phyloP scores from a whole-genome alignment of 768 basidiomycete genomes.

The Tricholomella constricta region DNA sequence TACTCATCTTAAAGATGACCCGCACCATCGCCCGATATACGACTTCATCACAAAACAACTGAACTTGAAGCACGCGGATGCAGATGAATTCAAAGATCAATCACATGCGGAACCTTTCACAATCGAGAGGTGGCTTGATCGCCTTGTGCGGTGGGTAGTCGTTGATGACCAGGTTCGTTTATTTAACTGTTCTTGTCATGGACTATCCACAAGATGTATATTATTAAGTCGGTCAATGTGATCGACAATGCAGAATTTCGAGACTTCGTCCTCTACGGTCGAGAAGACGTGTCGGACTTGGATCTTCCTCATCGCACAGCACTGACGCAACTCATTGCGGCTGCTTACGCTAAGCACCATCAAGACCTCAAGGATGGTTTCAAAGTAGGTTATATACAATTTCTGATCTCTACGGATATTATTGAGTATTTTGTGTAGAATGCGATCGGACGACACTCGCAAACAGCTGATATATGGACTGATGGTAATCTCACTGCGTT shows the following conservation, averaged over 20 bases:
- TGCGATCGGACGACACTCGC: conserved; percentile 27
- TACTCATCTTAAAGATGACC: background rate
- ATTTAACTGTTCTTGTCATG: background rate
- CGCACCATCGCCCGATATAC: background rate
- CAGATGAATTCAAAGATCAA: background rate
- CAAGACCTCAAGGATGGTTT: conserved; percentile 21
- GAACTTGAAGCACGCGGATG: background rate
- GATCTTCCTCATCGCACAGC: conserved; percentile 39
- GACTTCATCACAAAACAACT: background rate
- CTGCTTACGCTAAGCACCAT: conserved; percentile 24
- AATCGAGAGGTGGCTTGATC: conserved; percentile 18
- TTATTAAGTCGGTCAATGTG: conserved; percentile 37
- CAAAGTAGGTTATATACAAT: conserved; percentile 15
- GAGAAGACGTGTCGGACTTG: conserved; percentile 17
- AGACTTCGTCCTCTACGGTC: conserved; percentile 28
- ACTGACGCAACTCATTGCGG: conserved; percentile 27
- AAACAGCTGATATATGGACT: conserved; percentile 38
- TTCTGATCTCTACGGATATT: background rate
- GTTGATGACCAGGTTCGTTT: conserved; percentile 34
- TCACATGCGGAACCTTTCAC: conserved; percentile 16
- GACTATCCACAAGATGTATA: background rate
- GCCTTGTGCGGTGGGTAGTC: conserved; percentile 22
- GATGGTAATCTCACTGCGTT: conserved; percentile 22
- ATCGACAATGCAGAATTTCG: conserved; percentile 36
- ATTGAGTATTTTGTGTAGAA: conserved; percentile 16